phyloP scores from a whole-genome alignment of 192 early-diverging fungal genomes.

The Umbelopsis isabellina region DNA sequence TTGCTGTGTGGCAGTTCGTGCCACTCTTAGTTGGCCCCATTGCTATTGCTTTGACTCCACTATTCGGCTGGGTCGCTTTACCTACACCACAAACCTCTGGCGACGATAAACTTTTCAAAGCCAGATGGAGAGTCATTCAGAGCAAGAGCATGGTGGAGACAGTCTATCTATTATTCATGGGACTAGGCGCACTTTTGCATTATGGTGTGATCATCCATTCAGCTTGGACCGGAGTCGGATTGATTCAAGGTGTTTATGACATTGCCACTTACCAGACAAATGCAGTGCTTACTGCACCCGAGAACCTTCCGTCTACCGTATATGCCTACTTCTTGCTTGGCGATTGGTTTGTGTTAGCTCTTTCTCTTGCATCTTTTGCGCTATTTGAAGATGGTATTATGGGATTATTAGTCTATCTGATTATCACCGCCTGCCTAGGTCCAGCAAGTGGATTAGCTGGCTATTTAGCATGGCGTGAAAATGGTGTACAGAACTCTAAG shows the following conservation, averaged over 20 bases:
- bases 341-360: neutral
- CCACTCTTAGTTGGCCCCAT: neutral
- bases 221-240: neutral
- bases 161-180: neutral
- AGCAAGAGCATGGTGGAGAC: slow-evolving; percentile 15
- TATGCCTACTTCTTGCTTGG: neutral
- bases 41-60: neutral
- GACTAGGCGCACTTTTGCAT: neutral
- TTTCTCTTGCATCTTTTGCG: neutral
- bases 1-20: neutral
- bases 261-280: neutral
- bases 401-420: neutral
- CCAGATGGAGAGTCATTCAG: slow-evolving; percentile 10
- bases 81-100: slow-evolving; percentile 1
- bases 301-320: neutral
- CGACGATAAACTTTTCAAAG: slow-evolving; percentile 13
- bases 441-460: neutral
- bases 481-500: slow-evolving; percentile 2
- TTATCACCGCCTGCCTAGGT: neutral
- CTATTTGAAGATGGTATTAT: neutral
- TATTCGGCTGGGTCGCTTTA: neutral
- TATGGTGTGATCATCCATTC: neutral
- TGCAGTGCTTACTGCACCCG: neutral
- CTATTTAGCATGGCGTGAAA: slow-evolving; percentile 10
- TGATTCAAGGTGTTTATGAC: neutral